Evolutionary conservation across 805 yeast species (phyloP).

Genomic region (Candida ortonii): DNA sequence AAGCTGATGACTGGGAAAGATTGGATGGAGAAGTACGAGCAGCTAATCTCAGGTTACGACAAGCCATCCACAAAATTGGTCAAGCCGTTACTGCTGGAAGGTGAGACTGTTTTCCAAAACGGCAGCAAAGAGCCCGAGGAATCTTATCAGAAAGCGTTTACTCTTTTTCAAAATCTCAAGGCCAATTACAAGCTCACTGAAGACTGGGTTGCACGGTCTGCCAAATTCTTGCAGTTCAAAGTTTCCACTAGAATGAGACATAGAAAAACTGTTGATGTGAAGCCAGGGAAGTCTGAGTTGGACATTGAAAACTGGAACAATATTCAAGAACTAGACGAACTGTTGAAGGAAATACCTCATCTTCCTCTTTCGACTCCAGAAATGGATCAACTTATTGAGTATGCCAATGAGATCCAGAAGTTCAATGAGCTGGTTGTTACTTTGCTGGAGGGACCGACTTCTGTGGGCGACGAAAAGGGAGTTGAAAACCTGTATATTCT

Average conservation of each 20-base stretch:
- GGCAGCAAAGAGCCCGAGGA: constrained; percentile 1
- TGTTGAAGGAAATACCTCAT: constrained; percentile 46
- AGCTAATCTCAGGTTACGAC: constrained; percentile 37
- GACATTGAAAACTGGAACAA: constrained; percentile 25
- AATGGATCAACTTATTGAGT: constrained; percentile 54
- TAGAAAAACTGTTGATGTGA: constrained; percentile 14
- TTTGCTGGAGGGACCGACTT: constrained; percentile 28
- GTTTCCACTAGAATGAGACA: constrained; percentile 47
- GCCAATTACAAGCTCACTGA: constrained; percentile 44
- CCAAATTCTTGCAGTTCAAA: constrained; percentile 47
- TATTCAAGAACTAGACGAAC: constrained; percentile 34
- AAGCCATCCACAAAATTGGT: constrained; percentile 48
- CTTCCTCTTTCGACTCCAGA: constrained; percentile 56
- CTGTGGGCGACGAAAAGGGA: constrained; percentile 42
- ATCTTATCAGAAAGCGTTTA: constrained; percentile 10
- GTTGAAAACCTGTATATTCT: constrained; percentile 45
- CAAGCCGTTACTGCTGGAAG: constrained; percentile 47
- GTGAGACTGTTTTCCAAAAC: constrained; percentile 44
- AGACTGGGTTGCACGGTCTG: constrained; percentile 55
- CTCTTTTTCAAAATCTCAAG: constrained; percentile 34
- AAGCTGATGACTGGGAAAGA: constrained; percentile 45
- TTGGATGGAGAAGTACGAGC: constrained; percentile 51
- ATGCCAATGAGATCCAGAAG: constrained; percentile 48
- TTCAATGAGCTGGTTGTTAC: constrained; percentile 47
- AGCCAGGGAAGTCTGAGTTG: constrained; percentile 5